Evolutionary conservation across 2,329 filamentous ascomycete species (phyloP).

Genomic region (Neopestalotiopsis sp.): DNA sequence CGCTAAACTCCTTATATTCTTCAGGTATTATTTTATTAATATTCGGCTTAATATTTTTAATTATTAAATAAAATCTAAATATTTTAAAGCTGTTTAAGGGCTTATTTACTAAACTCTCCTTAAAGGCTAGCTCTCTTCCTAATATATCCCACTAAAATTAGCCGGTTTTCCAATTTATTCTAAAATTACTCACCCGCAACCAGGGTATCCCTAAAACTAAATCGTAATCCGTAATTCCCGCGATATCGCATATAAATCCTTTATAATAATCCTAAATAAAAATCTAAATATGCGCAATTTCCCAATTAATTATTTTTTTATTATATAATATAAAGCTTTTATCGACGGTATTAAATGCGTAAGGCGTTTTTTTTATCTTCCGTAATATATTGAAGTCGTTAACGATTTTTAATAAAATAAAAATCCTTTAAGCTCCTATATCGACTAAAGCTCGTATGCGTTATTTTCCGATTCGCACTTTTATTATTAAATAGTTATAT

Average conservation of each 20-base stretch:
- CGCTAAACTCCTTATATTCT: background rate
- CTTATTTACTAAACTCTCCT: background rate
- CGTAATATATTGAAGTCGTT: background rate
- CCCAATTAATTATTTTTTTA: no score
- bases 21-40: background rate
- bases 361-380: background rate
- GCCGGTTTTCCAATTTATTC: conserved; percentile 6
- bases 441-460: background rate
- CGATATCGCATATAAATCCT: background rate
- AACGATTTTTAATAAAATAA: background rate
- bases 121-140: background rate
- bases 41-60: background rate
- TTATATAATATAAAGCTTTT: background rate
- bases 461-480: no score
- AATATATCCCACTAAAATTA: background rate
- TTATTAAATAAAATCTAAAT: conserved; percentile 7
- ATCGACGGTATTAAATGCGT: background rate
- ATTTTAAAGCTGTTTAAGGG: background rate
- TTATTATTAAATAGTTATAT: no score
- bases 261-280: background rate
- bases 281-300: background rate
- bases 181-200: background rate
- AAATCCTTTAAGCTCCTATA: background rate
- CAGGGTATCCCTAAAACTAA: conserved; percentile 13
- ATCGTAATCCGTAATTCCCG: conserved; percentile 4